A percentile compares a stretch with the other conserved stretches of the same genome.
Conservation (phyloP, 2,329 filamentous ascomycete genomes). For the Fusarium longipes region DNA sequence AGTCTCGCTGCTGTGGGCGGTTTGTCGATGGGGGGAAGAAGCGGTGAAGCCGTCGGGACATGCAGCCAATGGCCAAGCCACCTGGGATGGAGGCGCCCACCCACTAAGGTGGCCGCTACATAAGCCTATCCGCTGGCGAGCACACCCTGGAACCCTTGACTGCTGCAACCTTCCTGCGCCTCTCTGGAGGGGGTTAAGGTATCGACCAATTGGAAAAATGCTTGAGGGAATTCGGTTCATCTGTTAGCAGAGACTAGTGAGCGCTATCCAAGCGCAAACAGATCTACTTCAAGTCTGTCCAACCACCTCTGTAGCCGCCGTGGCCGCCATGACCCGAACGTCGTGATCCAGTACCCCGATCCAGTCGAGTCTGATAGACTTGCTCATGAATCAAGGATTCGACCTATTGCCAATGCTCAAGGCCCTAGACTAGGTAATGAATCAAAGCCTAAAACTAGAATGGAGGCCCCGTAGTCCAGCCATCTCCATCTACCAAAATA, state of each 20-base stretch:
- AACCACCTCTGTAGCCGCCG: slow-evolving; percentile 32
- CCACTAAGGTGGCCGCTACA: slow-evolving; percentile 42
- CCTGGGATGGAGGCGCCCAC: slow-evolving; percentile 42
- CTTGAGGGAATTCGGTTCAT: neutral
- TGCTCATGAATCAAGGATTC: slow-evolving; percentile 31
- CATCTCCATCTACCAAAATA: slow-evolving; percentile 35
- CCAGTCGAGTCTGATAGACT: slow-evolving; percentile 31
- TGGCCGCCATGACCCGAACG: slow-evolving; percentile 31
- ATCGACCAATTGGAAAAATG: slow-evolving; percentile 39
- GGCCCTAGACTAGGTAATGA: too few species aligned
- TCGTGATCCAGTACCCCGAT: slow-evolving; percentile 31
- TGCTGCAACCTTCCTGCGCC: slow-evolving; percentile 43
- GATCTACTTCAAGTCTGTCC: slow-evolving; percentile 17
- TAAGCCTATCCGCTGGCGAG: slow-evolving; percentile 43
- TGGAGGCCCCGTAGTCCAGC: slow-evolving; percentile 36
- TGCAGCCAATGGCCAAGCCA: slow-evolving; percentile 53
- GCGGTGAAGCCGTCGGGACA: slow-evolving; percentile 53
- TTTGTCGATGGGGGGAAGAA: slow-evolving; percentile 52
- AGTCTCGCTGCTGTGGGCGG: slow-evolving; percentile 43
- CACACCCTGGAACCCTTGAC: slow-evolving; percentile 32
- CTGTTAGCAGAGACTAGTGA: slow-evolving; percentile 16
- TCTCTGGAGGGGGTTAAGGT: slow-evolving; percentile 19
- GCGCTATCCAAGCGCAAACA: slow-evolving; percentile 28
- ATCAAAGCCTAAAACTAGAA: slow-evolving; percentile 13
- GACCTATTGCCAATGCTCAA: slow-evolving; percentile 29